Percentiles rank a stretch among this genome's conserved stretches.
Evolutionary conservation across 768 basidiomycete species (phyloP).

Genomic region (Lepiota subincarnata): DNA sequence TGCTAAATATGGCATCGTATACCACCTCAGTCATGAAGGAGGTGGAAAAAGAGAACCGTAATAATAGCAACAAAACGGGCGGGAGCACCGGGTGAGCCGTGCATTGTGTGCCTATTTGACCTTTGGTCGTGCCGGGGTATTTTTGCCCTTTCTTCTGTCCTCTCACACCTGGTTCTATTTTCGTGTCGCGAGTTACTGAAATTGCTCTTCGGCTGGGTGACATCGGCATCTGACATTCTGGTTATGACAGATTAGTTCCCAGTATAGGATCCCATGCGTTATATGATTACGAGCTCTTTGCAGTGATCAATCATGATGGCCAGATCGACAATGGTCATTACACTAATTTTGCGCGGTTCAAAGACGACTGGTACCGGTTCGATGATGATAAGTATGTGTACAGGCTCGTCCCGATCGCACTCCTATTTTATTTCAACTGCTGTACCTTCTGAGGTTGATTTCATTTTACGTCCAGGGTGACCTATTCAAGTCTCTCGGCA

Average conservation of each 20-base stretch:
- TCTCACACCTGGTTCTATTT: neutral
- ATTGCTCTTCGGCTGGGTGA: neutral
- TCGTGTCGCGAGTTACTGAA: neutral
- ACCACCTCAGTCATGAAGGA: slow-evolving; percentile 61
- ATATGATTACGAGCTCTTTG: slow-evolving; percentile 89
- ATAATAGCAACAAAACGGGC: slow-evolving; percentile 5
- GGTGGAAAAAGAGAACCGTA: slow-evolving; percentile 39
- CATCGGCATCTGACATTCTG: neutral
- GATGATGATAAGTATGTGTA: slow-evolving; percentile 9
- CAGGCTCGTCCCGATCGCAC: neutral
- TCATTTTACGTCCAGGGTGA: slow-evolving; percentile 48
- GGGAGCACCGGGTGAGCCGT: neutral
- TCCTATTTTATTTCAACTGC: neutral
- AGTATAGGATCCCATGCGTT: slow-evolving; percentile 52
- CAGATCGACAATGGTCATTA: slow-evolving; percentile 95
- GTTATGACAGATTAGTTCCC: neutral
- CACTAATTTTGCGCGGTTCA: slow-evolving; percentile 79
- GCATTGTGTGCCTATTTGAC: neutral
- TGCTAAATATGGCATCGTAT: slow-evolving; percentile 85
- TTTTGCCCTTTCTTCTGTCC: neutral
- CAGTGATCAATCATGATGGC: slow-evolving; percentile 93
- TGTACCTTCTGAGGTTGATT: neutral
- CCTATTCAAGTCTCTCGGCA: slow-evolving; percentile 59
- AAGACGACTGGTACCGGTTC: slow-evolving; percentile 64
- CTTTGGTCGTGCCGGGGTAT: neutral